Evolutionary conservation across 1,284 basidiomycete species (phyloP).

Genomic region (Stereum hirsutum): DNA sequence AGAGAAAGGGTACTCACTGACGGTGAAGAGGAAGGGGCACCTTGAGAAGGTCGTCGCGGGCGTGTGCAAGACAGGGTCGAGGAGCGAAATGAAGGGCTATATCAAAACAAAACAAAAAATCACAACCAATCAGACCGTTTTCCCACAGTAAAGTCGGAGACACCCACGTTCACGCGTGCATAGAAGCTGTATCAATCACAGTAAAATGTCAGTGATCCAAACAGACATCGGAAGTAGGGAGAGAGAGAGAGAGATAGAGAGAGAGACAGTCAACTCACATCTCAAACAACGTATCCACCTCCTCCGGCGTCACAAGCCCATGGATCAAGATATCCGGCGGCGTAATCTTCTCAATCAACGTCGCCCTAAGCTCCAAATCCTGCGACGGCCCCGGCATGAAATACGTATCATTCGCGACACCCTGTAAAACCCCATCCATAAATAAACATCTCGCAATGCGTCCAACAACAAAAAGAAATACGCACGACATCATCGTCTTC

Average conservation of each 20-base stretch:
- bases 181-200: conserved; percentile 40
- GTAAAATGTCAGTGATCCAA: not conserved
- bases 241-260: not conserved
- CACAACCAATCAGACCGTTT: not conserved
- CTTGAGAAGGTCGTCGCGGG: conserved; percentile 64
- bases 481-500: conserved; percentile 57
- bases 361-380: conserved; percentile 66
- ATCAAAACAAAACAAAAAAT: conserved; percentile 6
- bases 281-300: conserved; percentile 76
- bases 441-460: not conserved
- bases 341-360: conserved; percentile 70
- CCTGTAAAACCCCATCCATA: conserved; percentile 19
- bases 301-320: conserved; percentile 69
- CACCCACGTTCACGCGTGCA: conserved; percentile 56
- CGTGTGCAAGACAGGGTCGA: conserved; percentile 69
- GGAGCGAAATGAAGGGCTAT: conserved; percentile 64
- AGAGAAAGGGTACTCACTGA: conserved; percentile 40
- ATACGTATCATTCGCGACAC: conserved; percentile 75
- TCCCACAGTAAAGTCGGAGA: not conserved
- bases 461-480: not conserved
- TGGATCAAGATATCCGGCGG: conserved; percentile 80
- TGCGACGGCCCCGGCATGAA: conserved; percentile 63
- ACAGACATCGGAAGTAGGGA: not conserved
- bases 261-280: conserved; percentile 44
- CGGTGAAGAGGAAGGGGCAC: conserved; percentile 78